Evolutionary conservation across 2,329 filamentous ascomycete species (phyloP).

Genomic region (Juglanconis sp.): DNA sequence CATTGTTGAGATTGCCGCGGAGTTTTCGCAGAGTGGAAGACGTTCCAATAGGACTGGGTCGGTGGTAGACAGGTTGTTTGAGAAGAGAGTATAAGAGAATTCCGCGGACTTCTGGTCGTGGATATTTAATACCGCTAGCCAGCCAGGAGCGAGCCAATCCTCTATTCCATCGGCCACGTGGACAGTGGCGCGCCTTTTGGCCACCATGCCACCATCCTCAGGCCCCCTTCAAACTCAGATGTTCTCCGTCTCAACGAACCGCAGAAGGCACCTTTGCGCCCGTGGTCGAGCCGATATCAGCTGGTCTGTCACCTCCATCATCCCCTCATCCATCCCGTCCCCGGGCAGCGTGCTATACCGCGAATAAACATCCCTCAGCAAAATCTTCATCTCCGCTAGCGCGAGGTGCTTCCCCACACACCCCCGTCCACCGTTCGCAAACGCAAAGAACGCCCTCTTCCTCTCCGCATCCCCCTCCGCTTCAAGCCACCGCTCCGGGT

Average conservation of each 20-base stretch:
- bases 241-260: slow-evolving; percentile 35
- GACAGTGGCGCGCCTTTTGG: no score
- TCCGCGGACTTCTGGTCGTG: no score
- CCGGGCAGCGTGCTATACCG: slow-evolving; percentile 55
- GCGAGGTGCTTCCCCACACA: slow-evolving; percentile 66
- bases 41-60: no score
- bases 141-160: no score
- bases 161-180: no score
- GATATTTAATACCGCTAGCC: no score
- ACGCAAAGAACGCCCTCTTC: slow-evolving; percentile 61
- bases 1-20: no score
- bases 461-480: slow-evolving; percentile 63
- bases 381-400: slow-evolving; percentile 64
- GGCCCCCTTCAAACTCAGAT: background rate
- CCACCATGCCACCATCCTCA: no score
- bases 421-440: slow-evolving; percentile 62
- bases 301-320: slow-evolving; percentile 65
- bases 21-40: no score
- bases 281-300: slow-evolving; percentile 63
- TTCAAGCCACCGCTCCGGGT: slow-evolving; percentile 80
- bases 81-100: no score
- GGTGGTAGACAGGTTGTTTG: no score
- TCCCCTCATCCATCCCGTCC: slow-evolving; percentile 46
- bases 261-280: slow-evolving; percentile 57
- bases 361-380: slow-evolving; percentile 62